A percentile compares a stretch with the other conserved stretches of the same genome.
Evolutionary conservation across 495 filamentous ascomycete species (phyloP).

Genomic region (Penicillium coffeae): DNA sequence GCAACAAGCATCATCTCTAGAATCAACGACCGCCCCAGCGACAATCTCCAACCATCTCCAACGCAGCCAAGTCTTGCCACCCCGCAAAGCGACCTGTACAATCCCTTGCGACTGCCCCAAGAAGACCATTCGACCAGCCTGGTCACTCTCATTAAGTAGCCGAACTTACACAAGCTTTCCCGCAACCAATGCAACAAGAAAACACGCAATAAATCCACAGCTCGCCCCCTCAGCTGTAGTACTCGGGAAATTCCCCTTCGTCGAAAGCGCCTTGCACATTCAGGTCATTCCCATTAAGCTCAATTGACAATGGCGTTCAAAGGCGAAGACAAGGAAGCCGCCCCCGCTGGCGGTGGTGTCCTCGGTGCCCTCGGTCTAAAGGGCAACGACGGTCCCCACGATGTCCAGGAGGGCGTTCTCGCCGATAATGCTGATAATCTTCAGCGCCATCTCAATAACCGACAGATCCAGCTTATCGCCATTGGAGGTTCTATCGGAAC

Average conservation of each 20-base stretch:
- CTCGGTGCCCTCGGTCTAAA: slow-evolving; percentile 13
- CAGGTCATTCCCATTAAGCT: not conserved
- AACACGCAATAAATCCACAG: not conserved
- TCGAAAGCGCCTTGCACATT: not conserved
- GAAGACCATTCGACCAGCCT: not conserved
- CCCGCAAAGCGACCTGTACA: no score
- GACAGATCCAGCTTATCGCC: slow-evolving; percentile 55
- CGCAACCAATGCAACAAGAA: not conserved
- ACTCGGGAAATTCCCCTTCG: not conserved
- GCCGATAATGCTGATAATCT: slow-evolving; percentile 25
- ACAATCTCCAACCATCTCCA: no score
- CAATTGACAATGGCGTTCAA: slow-evolving; percentile 9
- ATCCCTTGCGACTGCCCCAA: not conserved
- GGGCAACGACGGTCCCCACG: slow-evolving; percentile 10
- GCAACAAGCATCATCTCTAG: no score
- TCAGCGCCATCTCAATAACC: slow-evolving; percentile 33
- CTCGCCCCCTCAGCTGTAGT: not conserved
- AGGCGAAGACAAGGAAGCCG: slow-evolving; percentile 12
- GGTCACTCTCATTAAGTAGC: not conserved
- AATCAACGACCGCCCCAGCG: no score
- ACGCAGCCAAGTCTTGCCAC: no score
- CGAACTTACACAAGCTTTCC: not conserved
- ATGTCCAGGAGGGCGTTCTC: slow-evolving; percentile 25
- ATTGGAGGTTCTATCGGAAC: slow-evolving; percentile 59
- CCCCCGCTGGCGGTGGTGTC: slow-evolving; percentile 5